Conservation (phyloP, 768 basidiomycete genomes). For the Serendipita sp. region DNA sequence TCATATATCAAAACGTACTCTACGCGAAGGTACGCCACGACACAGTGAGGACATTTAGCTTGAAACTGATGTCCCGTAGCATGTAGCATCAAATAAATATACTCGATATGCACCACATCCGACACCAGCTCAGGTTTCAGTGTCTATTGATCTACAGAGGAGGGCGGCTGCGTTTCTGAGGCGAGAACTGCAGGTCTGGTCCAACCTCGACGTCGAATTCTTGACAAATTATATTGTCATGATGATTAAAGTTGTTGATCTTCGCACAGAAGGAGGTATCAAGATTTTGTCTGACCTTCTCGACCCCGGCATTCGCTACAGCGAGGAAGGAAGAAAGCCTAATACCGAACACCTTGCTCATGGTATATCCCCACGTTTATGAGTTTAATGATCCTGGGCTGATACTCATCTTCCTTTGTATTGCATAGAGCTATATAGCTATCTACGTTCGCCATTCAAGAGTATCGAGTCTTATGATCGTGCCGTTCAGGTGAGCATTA, state of each 20-base stretch:
- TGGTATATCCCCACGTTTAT: conserved; percentile 33
- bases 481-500: conserved; percentile 48
- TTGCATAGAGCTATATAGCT: conserved; percentile 65
- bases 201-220: conserved; percentile 85
- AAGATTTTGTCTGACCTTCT: conserved; percentile 68
- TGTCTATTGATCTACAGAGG: conserved; percentile 55
- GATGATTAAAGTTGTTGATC: conserved; percentile 83
- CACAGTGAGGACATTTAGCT: neutral
- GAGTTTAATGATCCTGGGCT: neutral
- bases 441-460: conserved; percentile 74
- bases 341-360: conserved; percentile 92
- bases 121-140: conserved; percentile 67
- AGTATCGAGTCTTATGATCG: conserved; percentile 72
- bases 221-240: conserved; percentile 78
- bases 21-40: conserved; percentile 60
- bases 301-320: conserved; percentile 51
- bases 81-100: conserved; percentile 73
- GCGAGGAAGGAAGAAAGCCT: conserved; percentile 36
- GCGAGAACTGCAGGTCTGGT: conserved; percentile 78
- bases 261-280: conserved; percentile 77
- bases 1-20: conserved; percentile 64
- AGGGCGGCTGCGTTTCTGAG: conserved; percentile 69
- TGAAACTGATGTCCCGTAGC: conserved; percentile 29
- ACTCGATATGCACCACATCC: conserved; percentile 85
- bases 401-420: neutral